Evolutionary conservation across 2,329 filamentous ascomycete genomes (phyloP).

Genomic region (Colletotrichum musae): DNA sequence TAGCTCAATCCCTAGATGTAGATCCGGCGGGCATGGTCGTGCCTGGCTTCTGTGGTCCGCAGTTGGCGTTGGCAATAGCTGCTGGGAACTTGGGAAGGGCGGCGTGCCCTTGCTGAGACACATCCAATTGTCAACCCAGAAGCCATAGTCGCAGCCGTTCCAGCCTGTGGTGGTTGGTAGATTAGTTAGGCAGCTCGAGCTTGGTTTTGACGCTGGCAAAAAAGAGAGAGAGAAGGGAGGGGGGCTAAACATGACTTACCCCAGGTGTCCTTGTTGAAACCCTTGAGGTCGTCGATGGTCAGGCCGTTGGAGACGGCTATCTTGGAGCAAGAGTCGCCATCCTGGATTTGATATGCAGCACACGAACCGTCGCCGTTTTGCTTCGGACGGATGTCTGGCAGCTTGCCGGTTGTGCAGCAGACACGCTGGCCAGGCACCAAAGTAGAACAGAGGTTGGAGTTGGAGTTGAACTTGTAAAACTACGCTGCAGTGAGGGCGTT

Average conservation of each 20-base stretch:
- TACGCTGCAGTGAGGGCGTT: constrained; percentile 47
- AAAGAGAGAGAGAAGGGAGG: background rate
- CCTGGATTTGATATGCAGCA: constrained; percentile 49
- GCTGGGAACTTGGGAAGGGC: constrained; percentile 54
- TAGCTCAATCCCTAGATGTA: constrained; percentile 17
- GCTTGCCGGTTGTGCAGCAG: constrained; percentile 53
- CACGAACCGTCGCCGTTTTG: constrained; percentile 53
- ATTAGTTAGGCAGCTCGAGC: background rate
- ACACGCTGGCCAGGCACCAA: constrained; percentile 51
- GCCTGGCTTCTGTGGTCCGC: constrained; percentile 59
- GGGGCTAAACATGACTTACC: constrained; percentile 7
- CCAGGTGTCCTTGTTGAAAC: constrained; percentile 59
- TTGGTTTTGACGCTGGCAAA: background rate
- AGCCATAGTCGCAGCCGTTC: constrained; percentile 50
- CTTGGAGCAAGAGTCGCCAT: constrained; percentile 51
- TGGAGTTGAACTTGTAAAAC: constrained; percentile 50
- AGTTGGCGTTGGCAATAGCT: constrained; percentile 53
- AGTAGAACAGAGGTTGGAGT: constrained; percentile 46
- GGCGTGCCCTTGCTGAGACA: constrained; percentile 58
- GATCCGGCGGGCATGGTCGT: constrained; percentile 47
- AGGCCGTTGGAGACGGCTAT: constrained; percentile 51
- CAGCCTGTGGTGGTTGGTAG: background rate
- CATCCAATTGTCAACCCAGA: constrained; percentile 46
- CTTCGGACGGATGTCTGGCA: constrained; percentile 54
- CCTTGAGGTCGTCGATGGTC: constrained; percentile 51